Base-by-base conservation (phyloP, 257 asterid species). In the Ehretia macrophylla region DNA sequence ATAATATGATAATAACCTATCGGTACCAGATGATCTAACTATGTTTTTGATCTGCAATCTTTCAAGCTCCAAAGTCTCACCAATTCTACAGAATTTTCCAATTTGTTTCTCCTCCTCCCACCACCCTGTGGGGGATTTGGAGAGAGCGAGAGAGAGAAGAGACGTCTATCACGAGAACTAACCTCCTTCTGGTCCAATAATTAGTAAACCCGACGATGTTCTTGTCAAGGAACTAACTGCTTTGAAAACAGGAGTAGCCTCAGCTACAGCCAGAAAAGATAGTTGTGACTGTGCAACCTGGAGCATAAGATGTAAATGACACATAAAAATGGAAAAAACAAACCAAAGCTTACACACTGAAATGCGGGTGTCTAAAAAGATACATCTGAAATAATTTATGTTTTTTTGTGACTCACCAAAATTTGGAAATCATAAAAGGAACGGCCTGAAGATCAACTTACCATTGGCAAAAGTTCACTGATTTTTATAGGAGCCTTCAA, bases 131-230 rank as follows among this genome's bases (percentile, higher is more conserved):
- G 35, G 35, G 35, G 35, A 27, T 27, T 27, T 27, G 6, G 35
- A 27, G 3, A 27, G 35, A 55, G 19, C 17, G 23, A 52, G 20
- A 37, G 8, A 17, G 32, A 39, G 55, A n/a, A 50, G 20, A 11
- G 46, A 54, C 11, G 11, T 8, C 8, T 11, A 18, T 27, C 6
- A 1, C 35, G 6, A 6, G 35, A 27, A 70, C 85, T 79, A 50
- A 91, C 99, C 99, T 85, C 99, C 99, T 86, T 93, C 99, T 16
- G 99, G 99, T 69, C 99, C 99, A 76, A 92, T 66, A 55, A 92
- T 84, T 71, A 88, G 65, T 62, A 85, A 63, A 65, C 97, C 99
- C 68, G 67, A 49, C 56, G 85, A 47, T 74, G 79, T 93, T 57
- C 64, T 69, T 19, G 58, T 54, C 14, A 68, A 49, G 55, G 85